Base-by-base conservation (phyloP, 257 asterid genomes). In the Forsythia suspensa region DNA sequence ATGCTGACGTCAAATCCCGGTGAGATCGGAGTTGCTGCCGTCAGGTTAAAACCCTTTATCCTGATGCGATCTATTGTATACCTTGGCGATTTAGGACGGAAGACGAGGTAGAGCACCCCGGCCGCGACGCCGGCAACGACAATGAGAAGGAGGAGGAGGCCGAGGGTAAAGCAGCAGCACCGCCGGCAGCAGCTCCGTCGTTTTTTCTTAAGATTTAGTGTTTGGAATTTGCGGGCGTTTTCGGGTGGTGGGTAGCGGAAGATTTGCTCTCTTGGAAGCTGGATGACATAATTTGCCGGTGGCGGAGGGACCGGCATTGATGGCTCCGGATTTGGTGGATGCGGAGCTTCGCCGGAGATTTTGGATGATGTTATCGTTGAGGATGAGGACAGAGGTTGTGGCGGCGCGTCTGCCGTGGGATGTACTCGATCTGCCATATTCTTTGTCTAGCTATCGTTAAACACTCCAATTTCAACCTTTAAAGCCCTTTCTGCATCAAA, bases 41-140 rank as follows among this genome's bases (percentile, higher is more conserved):
- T 89, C 71, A 87, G 74, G 69, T 89, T 87, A 84, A 94, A 70
- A 3, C 93, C 90, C 63, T 75, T 76, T 72, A 91, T 63, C 3
- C 89, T 73, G 73, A 93, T 48, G 7, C 48, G 59, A 3, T 91
- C 77, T 40, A 95, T 85, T 2, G 88, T 4, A 76, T 90, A 95
- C 13, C 80, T 81, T 0, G 97, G 98, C 1, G 96, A 59, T 79
- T 84, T 86, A 76, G 96, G 96, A 0, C 92, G 82, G 90, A 88
- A 86, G 21, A 89, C 90, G 73, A 90, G 91, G 90, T 86, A 93
- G 46, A 95, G 79, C 5, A 87, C 91, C 20, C 89, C 97, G 84
- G 92, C 96, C 46, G 99, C 72, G 46, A 89, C 38, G 36, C 90
- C 91, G 41, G 88, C 85, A 73, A 87, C 88, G 46, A 87, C 9